These are phyloP conservation scores for Aspergillus saccharolyticus DNA, from an alignment of 495 filamentous ascomycete species.

Conservation along the genomic window DNA sequence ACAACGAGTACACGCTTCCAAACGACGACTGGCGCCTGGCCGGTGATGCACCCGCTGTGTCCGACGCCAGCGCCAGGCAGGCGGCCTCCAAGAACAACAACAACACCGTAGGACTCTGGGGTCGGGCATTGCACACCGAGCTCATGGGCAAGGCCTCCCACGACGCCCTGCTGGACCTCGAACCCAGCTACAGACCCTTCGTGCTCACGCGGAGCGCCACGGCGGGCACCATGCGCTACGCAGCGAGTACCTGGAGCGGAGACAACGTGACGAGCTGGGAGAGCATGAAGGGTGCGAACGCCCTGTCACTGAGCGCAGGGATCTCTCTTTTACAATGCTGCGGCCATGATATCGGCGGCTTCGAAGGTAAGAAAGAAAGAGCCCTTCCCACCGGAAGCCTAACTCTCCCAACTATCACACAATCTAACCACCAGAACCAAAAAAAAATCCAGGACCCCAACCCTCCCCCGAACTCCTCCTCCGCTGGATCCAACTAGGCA, in stretches of 20 bases:
- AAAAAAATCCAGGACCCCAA: constrained; percentile 52
- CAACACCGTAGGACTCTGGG: constrained; percentile 54
- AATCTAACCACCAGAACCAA: too few species aligned
- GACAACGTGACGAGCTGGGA: constrained; percentile 64
- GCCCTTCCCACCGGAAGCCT: neutral
- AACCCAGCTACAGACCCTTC: constrained; percentile 54
- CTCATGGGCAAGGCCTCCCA: constrained; percentile 62
- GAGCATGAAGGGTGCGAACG: constrained; percentile 62
- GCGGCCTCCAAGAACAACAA: constrained; percentile 28
- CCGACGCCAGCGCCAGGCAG: constrained; percentile 8
- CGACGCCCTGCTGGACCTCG: constrained; percentile 52
- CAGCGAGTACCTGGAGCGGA: constrained; percentile 62
- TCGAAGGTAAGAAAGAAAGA: constrained; percentile 46
- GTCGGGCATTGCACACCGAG: constrained; percentile 59
- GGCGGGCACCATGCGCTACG: constrained; percentile 61
- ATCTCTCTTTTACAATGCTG: constrained; percentile 62
- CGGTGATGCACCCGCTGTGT: constrained; percentile 39
- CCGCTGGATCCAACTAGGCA: constrained; percentile 65
- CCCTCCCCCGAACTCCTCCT: constrained; percentile 63
- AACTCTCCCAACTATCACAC: too few species aligned
- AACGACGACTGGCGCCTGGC: constrained; percentile 58
- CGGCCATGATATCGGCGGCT: constrained; percentile 68
- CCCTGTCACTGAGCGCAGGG: constrained; percentile 59
- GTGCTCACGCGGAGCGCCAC: constrained; percentile 65
- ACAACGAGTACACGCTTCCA: constrained; percentile 66